A percentile compares a stretch with the other conserved stretches of the same genome.
phyloP scores from a whole-genome alignment of 345 rosid species.

The Limnanthes douglasii region DNA sequence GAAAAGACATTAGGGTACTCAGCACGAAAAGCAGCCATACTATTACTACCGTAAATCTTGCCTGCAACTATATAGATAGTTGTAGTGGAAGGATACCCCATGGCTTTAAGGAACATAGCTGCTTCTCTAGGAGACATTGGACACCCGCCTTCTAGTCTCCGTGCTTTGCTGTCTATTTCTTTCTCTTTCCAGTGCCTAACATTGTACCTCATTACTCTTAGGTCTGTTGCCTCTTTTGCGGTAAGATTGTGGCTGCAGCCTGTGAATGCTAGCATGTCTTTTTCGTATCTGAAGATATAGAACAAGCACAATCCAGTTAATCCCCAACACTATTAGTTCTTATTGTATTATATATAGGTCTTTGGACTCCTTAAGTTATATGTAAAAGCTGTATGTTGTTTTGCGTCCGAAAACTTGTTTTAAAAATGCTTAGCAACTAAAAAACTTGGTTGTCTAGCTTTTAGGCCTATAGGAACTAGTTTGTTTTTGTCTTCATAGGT shows the following conservation, averaged over 20 bases:
- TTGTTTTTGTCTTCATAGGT: too few relatives aligned
- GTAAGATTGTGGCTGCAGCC: conserved; percentile 60
- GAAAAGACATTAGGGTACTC: conserved; percentile 37
- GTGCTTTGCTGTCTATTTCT: conserved; percentile 25
- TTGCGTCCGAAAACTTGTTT: too few relatives aligned
- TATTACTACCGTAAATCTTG: conserved; percentile 37
- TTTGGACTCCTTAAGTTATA: too few relatives aligned
- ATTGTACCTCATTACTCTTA: conserved; percentile 24
- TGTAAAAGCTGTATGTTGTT: too few relatives aligned
- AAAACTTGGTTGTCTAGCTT: too few relatives aligned
- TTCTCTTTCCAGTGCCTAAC: conserved; percentile 53
- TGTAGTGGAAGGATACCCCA: conserved; percentile 43
- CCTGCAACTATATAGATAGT: conserved; percentile 65
- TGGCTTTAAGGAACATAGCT: conserved; percentile 52
- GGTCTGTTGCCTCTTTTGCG: conserved; percentile 22
- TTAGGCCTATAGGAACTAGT: too few relatives aligned
- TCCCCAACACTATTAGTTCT: too few relatives aligned
- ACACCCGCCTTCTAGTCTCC: conserved; percentile 34
- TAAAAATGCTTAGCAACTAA: too few relatives aligned
- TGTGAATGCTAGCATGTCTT: conserved; percentile 74
- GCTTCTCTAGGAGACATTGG: conserved; percentile 71
- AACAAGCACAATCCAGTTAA: too few relatives aligned
- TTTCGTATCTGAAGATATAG: conserved; percentile 39
- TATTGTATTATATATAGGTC: too few relatives aligned
- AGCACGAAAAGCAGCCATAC: conserved; percentile 22